Evolutionary conservation across 768 basidiomycete species (phyloP).

Genomic region (Leccinum longicurvipes): DNA sequence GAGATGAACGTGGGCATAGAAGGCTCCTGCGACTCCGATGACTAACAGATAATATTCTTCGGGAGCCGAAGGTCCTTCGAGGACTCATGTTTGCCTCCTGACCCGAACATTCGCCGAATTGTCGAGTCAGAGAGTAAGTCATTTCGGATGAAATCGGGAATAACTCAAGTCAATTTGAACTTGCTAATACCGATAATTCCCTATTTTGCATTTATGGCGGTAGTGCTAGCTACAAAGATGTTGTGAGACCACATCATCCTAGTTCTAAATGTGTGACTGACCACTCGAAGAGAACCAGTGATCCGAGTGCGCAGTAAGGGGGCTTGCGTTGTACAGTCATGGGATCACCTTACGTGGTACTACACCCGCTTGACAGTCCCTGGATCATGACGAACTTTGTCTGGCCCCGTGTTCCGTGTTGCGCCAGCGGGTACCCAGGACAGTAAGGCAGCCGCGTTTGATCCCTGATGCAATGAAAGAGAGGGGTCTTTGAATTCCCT

Average conservation of each 20-base stretch:
- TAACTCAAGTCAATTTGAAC: background rate
- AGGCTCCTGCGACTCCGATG: background rate
- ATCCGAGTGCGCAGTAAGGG: background rate
- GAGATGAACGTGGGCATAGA: background rate
- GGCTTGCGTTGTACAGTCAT: background rate
- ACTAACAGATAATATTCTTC: background rate
- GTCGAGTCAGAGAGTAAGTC: background rate
- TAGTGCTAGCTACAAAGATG: background rate
- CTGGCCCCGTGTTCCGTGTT: background rate
- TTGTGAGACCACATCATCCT: background rate
- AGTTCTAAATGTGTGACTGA: background rate
- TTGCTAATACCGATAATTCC: background rate
- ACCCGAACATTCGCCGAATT: background rate
- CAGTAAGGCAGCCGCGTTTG: background rate
- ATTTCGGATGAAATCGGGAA: background rate
- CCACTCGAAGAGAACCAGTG: background rate
- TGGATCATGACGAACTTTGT: background rate
- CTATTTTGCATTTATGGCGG: background rate
- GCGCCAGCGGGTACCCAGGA: background rate
- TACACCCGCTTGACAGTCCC: background rate
- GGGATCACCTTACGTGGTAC: background rate
- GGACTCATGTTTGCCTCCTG: constrained; percentile 1
- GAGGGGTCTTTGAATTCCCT: background rate
- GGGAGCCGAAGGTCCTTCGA: background rate
- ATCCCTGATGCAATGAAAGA: background rate